Evolutionary conservation across 2,329 filamentous ascomycete genomes (phyloP), one percentile per base, ranked within the genome.

Genomic region (Metarhizium brunneum): DNA sequence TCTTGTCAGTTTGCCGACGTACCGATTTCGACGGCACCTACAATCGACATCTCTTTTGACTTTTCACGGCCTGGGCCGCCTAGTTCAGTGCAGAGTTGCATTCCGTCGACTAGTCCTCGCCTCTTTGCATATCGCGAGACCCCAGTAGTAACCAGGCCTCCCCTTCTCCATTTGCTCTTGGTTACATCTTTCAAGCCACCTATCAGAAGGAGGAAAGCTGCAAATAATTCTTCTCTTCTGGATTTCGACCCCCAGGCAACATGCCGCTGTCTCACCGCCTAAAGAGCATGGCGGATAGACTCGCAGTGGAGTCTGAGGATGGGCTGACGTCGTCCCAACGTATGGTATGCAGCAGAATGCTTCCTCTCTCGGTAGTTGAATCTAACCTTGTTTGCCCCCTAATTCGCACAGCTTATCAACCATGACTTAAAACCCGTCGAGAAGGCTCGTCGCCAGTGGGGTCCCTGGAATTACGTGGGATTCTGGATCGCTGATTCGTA

Each of bases 401-500:
- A 38, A 40, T 1, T 20, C 32, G 6, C n/a, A 6, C 66, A 83
- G 82, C 80, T 96, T 67, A 88, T 84, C 62, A 96, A 96, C 69
- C 73, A 89, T 68, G 89, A 94, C 71, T 77, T 94, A 60, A 91
- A 90, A 68, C 77, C 84, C 65, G 90, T 96, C 53, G 90, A 95
- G 67, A 84, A 84, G 16, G 83, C 82, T 60, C 83, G 90, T 56
- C 84, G 92, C 54, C 83, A 89, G 80, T 96, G 92, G 91, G 84
- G 85, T 18, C 75, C 87, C 35, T 90, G 87, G 83, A 95, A 95
- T 70, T 96, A 91, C 67, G 87, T 95, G 45, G 88, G 84, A 14
- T 94, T 94, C 68, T 92, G 89, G 89, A 81, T 94, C 64, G 86
- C 88, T 35, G 88, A 92, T 71, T 87, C 84, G 0, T 90, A 92